phyloP scores from a whole-genome alignment of 306 rosid genomes.

The Leucaena leucocephala region DNA sequence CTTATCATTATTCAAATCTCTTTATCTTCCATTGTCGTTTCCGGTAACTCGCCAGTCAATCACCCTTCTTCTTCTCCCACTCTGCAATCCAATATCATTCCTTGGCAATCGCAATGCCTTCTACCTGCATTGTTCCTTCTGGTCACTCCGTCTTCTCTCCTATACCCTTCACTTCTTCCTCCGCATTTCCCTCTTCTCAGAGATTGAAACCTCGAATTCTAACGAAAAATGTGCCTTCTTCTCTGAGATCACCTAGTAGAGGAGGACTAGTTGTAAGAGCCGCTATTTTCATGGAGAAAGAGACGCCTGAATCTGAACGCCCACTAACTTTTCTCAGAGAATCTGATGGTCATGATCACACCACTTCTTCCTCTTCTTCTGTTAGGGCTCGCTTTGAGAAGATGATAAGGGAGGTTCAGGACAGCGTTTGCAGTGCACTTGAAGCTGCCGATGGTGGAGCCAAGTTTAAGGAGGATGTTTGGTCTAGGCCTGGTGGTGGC shows the following conservation, averaged over 20 bases:
- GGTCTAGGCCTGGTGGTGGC: slow-evolving; percentile 99
- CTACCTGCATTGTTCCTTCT: slow-evolving; percentile 35
- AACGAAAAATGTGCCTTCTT: neutral
- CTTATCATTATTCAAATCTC: neutral
- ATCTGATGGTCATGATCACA: slow-evolving; percentile 41
- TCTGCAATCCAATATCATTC: neutral
- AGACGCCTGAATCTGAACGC: slow-evolving; percentile 71
- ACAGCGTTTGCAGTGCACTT: slow-evolving; percentile 74
- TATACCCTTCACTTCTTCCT: slow-evolving; percentile 12
- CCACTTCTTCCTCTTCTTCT: slow-evolving; percentile 50
- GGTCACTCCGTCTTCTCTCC: slow-evolving; percentile 39
- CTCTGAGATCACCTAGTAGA: slow-evolving; percentile 11
- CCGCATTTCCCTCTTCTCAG: slow-evolving; percentile 13
- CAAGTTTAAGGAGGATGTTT: slow-evolving; percentile 84
- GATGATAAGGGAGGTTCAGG: slow-evolving; percentile 96
- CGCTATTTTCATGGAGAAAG: slow-evolving; percentile 77
- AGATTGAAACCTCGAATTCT: neutral
- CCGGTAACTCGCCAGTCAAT: neutral
- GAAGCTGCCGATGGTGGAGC: slow-evolving; percentile 79
- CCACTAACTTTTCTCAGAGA: slow-evolving; percentile 82
- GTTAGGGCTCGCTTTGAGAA: slow-evolving; percentile 89
- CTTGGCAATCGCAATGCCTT: slow-evolving; percentile 40
- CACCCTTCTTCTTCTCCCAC: neutral
- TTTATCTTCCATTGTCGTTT: neutral
- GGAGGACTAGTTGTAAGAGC: slow-evolving; percentile 17